Conservation (phyloP, 805 yeast genomes). For the Kodamaea kakaduensis region DNA sequence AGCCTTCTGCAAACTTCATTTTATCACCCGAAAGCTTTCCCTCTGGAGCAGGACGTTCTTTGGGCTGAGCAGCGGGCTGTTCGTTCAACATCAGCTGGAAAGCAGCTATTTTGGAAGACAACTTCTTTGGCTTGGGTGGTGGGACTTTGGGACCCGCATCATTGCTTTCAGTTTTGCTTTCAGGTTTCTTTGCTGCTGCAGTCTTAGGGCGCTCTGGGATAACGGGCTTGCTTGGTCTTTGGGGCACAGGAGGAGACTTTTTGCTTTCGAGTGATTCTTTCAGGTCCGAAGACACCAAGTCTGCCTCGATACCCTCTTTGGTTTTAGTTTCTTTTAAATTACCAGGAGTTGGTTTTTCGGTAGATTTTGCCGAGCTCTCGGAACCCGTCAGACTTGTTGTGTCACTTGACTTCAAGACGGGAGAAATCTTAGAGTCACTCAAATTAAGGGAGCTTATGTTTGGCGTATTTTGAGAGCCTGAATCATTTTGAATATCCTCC, state of each 20-base stretch:
- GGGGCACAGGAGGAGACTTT: slow-evolving; percentile 2
- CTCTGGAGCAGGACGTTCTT: slow-evolving; percentile 4
- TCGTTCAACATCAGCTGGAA: slow-evolving; percentile 69
- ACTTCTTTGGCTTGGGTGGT: slow-evolving; percentile 72
- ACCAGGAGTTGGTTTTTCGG: no score
- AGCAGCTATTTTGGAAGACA: slow-evolving; percentile 75
- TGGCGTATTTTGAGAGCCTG: no score
- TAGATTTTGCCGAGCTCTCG: no score
- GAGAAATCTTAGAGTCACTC: no score
- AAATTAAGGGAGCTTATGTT: no score
- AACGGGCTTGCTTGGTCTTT: slow-evolving; percentile 8
- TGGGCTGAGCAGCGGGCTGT: slow-evolving; percentile 11
- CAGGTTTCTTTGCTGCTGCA: neutral
- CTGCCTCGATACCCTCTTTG: no score
- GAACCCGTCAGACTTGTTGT: no score
- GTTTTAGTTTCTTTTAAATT: neutral
- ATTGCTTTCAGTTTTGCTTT: no score
- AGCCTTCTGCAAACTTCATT: slow-evolving; percentile 51
- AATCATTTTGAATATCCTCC: no score
- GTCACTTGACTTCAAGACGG: no score
- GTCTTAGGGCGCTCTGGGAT: slow-evolving; percentile 16
- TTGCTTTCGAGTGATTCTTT: neutral
- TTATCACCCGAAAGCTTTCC: slow-evolving; percentile 32
- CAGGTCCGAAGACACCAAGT: neutral
- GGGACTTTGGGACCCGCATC: slow-evolving; percentile 29